Base-by-base conservation (phyloP, 2,329 filamentous ascomycete genomes). In the Aspergillus clavatus region DNA sequence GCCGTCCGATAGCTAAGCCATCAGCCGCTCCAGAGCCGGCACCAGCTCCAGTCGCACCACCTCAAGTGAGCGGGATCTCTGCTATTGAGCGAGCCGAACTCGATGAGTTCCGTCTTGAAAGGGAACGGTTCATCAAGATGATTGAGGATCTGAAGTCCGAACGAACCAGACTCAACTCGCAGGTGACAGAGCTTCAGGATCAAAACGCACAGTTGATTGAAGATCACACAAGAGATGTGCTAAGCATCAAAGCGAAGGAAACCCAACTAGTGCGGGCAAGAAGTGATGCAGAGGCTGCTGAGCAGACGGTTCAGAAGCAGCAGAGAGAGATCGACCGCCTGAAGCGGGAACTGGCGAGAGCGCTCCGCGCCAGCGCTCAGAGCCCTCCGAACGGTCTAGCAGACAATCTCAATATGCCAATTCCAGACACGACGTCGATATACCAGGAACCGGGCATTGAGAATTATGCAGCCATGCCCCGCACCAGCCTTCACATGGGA, bases 211-310 rank as follows among this genome's bases (percentile, higher is more conserved):
- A 93, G 52, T 76, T 98, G 26, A 98, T 98, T 50, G 93, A 98
- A 69, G 91, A 97, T 59, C 91, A 97, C 66, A 98, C 93, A 0
- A 80, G 91, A 38, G 91, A 98, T 59, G 89, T 96, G 0, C 76
- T 98, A 33, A 93, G 89, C 57, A 94, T 98, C 72, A 97, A 97
- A 67, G 93, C 93, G 11, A 98, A 98, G 69, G 93, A 98, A 68
- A 97, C 93, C 3, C 93, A 98, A 60, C 79, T 98, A 4, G 91
- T 97, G 7, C 84, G 93, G 36, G 90, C 93, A 8, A 80, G 90
- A 43, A 89, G 87, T 54, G 93, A 98, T 60, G 87, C 86, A 24
- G 91, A 97, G 65, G 83, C 87, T 0, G 87, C 90, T 0, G 89
- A 96, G 63, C 84, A 89, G 58, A 85, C 83, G 47, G 89, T 93